These are phyloP conservation scores for Solanum sitiens DNA, from an alignment of 257 asterid species.

Conservation along the genomic window DNA sequence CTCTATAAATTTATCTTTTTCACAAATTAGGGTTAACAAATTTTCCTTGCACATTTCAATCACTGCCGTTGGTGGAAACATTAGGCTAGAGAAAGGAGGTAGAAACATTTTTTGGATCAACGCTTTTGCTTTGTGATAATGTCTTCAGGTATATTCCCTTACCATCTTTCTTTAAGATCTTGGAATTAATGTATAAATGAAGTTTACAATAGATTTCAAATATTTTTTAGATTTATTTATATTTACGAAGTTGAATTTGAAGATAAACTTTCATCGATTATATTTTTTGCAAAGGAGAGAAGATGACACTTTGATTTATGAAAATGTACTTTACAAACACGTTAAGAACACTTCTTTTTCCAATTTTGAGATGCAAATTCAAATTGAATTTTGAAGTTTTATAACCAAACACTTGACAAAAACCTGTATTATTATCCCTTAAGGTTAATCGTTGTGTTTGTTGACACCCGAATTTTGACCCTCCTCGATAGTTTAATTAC, in stretches of 20 bases:
- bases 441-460: neutral
- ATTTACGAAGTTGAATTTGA: no score
- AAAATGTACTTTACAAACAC: no score
- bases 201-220: neutral
- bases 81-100: neutral
- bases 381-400: no score
- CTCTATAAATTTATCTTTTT: no score
- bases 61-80: neutral
- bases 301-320: neutral
- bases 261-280: neutral
- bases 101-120: neutral
- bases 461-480: no score
- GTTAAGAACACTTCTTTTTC: neutral
- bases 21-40: neutral
- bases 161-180: no score
- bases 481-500: no score
- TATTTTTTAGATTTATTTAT: neutral
- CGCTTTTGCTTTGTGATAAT: neutral
- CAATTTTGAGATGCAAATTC: neutral
- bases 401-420: no score
- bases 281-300: no score
- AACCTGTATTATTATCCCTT: neutral
- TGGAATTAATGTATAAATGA: no score
- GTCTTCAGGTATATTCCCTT: neutral
- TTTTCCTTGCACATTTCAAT: neutral